Evolutionary conservation across 2,329 filamentous ascomycete genomes (phyloP).

Genomic region (Aspergillus ruber): DNA sequence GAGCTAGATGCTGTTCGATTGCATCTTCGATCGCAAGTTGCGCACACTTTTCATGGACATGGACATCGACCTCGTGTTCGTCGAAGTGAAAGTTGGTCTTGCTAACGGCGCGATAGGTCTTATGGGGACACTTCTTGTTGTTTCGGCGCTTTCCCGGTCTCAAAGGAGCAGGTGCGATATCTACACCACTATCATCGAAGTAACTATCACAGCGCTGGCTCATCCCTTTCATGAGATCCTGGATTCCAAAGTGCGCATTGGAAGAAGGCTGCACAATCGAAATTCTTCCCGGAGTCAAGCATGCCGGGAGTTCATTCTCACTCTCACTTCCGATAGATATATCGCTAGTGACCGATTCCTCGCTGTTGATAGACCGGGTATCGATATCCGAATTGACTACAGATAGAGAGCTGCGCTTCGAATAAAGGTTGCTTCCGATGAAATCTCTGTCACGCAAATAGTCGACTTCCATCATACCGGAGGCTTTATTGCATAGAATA

Average conservation of each 20-base stretch:
- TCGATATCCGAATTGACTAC: background rate
- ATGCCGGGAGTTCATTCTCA: background rate
- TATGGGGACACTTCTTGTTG: background rate
- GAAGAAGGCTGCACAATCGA: background rate
- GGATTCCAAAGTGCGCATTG: background rate
- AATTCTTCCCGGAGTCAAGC: background rate
- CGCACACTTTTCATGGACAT: background rate
- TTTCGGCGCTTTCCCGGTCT: background rate
- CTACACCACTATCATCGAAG: background rate
- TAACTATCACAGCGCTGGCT: background rate
- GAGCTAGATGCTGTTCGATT: background rate
- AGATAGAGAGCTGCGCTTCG: background rate
- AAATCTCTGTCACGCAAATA: background rate
- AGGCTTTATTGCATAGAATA: background rate
- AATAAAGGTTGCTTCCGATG: background rate
- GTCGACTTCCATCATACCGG: background rate
- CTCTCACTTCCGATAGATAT: too few relatives aligned
- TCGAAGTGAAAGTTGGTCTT: background rate
- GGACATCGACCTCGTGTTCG: background rate
- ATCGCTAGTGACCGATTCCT: too few relatives aligned
- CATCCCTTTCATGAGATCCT: background rate
- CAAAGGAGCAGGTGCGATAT: background rate
- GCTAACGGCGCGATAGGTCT: background rate
- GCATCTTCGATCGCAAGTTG: background rate
- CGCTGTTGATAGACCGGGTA: background rate